Percentiles rank a stretch among this genome's conserved stretches.
These are phyloP conservation scores for Physaria fendleri DNA, from an alignment of 345 rosid species.

Conservation along the genomic window DNA sequence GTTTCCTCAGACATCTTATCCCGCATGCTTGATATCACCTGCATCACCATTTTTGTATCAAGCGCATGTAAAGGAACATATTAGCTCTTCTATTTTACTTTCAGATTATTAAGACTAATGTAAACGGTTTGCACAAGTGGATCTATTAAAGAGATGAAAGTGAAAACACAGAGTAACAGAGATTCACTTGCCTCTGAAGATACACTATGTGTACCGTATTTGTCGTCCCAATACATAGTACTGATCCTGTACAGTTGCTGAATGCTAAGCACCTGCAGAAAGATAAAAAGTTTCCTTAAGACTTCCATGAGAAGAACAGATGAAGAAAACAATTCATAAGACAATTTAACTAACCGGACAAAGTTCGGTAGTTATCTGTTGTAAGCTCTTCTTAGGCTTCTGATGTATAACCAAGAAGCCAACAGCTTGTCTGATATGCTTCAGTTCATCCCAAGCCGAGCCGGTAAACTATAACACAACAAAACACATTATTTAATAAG, in stretches of 20 bases:
- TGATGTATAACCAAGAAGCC: constrained; percentile 99
- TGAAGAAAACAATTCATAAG: neutral
- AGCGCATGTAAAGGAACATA: neutral
- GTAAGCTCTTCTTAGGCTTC: constrained; percentile 86
- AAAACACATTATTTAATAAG: constrained; percentile 11
- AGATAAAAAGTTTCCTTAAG: constrained; percentile 3
- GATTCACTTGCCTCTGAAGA: constrained; percentile 71
- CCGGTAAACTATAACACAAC: constrained; percentile 62
- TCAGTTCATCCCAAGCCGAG: constrained; percentile 85
- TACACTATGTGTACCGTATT: constrained; percentile 86
- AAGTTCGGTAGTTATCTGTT: constrained; percentile 86
- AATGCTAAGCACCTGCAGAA: constrained; percentile 81
- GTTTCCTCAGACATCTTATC: constrained; percentile 57
- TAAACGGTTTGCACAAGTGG: neutral
- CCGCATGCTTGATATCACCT: constrained; percentile 87
- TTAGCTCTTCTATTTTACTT: neutral
- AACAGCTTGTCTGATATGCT: constrained; percentile 96
- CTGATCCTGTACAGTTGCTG: constrained; percentile 89
- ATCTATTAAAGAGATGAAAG: neutral
- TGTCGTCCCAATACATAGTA: constrained; percentile 97
- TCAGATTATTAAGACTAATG: neutral
- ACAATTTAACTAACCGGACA: constrained; percentile 55
- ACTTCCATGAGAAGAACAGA: neutral
- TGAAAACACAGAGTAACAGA: neutral
- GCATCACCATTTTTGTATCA: constrained; percentile 18